Evolutionary conservation across 306 rosid genomes (phyloP), one percentile per base, ranked within the genome.

Genomic region (Inga oerstediana): DNA sequence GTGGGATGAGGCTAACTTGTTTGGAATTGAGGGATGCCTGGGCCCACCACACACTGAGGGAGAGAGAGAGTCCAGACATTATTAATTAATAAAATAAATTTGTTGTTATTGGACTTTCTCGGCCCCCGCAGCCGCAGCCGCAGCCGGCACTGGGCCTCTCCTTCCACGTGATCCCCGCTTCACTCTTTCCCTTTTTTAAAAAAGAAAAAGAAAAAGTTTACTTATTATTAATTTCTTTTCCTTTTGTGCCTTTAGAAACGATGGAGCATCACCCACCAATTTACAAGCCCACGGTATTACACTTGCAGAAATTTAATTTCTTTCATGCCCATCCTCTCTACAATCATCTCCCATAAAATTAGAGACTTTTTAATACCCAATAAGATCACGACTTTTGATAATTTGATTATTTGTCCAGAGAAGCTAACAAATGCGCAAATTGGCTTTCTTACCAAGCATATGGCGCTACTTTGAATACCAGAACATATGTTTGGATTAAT

Each of bases 101-200:
- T 59, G 66, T 12, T 71, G 9, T 5, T 44, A 1, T 44, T 44
- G 35, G 75, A 44, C 74, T 69, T 69, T 17, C 16, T 8, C 16
- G 32, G 51, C 74, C 74, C 51, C 32, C n/a, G 71, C 71, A 66
- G 71, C 45, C 72, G 43, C 66, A 59, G 45, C 72, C 74, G 74
- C 30, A 70, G 32, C 49, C 49, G 52, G 51, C 74, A 10, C 51
- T 1, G 51, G 49, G 74, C 27, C 74, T 41, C 74, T 41, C 16
- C 16, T 19, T 19, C 51, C 74, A 70, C 45, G 74, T 70, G 74
- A 39, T 70, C 14, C 74, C 32, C 68, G 12, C 68, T 11, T 62
- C 3, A 30, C 16, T 52, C n/a, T 52, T 49, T 16, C 1, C n/a
- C 5, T 52, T 14, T 51, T 16, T 56, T 7, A 7, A 20, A 37